phyloP scores from a whole-genome alignment of 176 grass and related monocot species.

The Musa schizocarpa region DNA sequence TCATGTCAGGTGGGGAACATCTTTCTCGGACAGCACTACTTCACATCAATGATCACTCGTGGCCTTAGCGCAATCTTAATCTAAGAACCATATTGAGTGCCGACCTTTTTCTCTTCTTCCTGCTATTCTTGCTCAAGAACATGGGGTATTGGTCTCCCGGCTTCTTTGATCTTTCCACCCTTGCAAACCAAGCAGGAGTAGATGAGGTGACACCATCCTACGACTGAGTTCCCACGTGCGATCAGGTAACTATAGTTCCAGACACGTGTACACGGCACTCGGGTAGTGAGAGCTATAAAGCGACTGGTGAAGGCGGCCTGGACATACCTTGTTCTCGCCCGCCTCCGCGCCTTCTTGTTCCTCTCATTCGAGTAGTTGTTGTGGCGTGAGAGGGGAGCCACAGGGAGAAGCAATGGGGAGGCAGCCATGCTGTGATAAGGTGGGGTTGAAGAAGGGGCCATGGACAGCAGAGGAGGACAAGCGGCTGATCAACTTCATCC shows the following conservation, averaged over 20 bases:
- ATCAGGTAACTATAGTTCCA: neutral
- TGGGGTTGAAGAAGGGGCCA: conserved; percentile 1
- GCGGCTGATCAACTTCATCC: conserved; percentile 4
- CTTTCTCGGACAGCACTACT: too few species aligned
- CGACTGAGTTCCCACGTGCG: neutral
- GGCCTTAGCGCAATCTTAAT: too few species aligned
- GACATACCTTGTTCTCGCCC: neutral
- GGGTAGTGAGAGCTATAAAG: neutral
- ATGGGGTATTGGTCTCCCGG: too few species aligned
- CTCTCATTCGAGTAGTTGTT: neutral
- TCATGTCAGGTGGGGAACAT: too few species aligned
- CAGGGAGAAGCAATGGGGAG: neutral
- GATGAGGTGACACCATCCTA: neutral
- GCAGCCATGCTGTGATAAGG: conserved; percentile 4
- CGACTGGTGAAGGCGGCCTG: neutral
- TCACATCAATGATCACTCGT: too few species aligned
- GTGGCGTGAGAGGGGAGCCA: neutral
- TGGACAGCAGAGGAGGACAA: conserved; percentile 11
- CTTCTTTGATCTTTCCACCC: too few species aligned
- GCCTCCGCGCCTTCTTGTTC: too few species aligned
- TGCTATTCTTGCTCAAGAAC: too few species aligned
- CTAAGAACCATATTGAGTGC: too few species aligned
- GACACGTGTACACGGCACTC: too few species aligned
- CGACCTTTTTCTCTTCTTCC: too few species aligned
- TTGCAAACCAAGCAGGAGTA: neutral